Percentiles rank a stretch among this genome's conserved stretches.
Evolutionary conservation across 768 basidiomycete genomes (phyloP).

Genomic region (Rubroboletus pulcherrimus): DNA sequence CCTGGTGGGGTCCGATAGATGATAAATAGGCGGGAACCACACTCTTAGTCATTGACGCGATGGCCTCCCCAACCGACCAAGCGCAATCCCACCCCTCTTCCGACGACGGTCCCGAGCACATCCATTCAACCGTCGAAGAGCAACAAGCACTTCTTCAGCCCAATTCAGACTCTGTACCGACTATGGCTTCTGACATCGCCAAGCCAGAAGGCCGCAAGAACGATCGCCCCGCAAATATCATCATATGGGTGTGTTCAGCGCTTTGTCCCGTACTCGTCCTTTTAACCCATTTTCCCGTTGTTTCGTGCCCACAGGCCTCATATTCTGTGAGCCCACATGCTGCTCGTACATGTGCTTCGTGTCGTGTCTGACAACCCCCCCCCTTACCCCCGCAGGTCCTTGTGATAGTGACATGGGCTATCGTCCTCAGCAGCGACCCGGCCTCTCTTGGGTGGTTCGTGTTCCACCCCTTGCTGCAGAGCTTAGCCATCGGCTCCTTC

Average conservation of each 20-base stretch:
- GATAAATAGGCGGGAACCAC: not conserved
- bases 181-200: slow-evolving; percentile 24
- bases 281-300: not conserved
- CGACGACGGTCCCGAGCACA: not conserved
- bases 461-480: slow-evolving; percentile 63
- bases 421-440: slow-evolving; percentile 45
- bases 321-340: slow-evolving; percentile 12
- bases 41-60: not conserved
- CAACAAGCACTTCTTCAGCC: slow-evolving; percentile 13
- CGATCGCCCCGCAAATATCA: slow-evolving; percentile 33
- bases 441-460: slow-evolving; percentile 54
- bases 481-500: slow-evolving; percentile 50
- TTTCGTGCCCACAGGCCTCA: slow-evolving; percentile 9
- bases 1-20: too few species aligned
- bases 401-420: slow-evolving; percentile 41
- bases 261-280: not conserved
- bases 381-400: slow-evolving; percentile 33
- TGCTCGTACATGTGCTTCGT: not conserved
- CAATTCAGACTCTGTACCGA: not conserved
- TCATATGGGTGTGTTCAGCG: slow-evolving; percentile 36
- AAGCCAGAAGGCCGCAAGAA: slow-evolving; percentile 39
- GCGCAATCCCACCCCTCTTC: not conserved
- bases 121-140: slow-evolving; percentile 5
- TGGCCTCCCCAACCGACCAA: not conserved
- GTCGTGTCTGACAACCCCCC: slow-evolving; percentile 2